Percentiles rank a stretch among this genome's conserved stretches.
These are phyloP conservation scores for Fallopia convolvulus DNA, from an alignment of 148 eudicot species.

Conservation along the genomic window DNA sequence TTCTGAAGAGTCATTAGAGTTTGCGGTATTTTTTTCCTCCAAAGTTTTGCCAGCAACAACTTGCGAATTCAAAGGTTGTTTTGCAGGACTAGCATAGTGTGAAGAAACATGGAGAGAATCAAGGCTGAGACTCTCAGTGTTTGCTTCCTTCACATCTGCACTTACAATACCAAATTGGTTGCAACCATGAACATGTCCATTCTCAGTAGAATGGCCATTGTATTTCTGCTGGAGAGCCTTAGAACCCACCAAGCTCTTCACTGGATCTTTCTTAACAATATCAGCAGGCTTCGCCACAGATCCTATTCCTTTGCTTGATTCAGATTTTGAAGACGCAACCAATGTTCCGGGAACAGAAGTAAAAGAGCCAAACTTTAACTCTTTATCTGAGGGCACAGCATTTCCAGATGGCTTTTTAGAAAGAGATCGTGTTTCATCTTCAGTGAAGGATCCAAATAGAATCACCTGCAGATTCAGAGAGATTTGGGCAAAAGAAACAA, in stretches of 20 bases:
- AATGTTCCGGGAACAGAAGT: constrained; percentile 31
- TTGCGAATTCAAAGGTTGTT: constrained; percentile 14
- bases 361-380: constrained; percentile 36
- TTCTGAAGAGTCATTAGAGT: constrained; percentile 20
- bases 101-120: constrained; percentile 25
- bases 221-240: constrained; percentile 19
- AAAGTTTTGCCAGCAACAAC: constrained; percentile 16
- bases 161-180: constrained; percentile 12
- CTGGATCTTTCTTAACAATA: constrained; percentile 20
- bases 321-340: constrained; percentile 29
- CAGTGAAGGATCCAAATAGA: constrained; percentile 73
- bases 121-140: constrained; percentile 22
- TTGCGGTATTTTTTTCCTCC: constrained; percentile 25
- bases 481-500: background rate
- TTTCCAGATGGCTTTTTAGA: constrained; percentile 23
- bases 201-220: constrained; percentile 30
- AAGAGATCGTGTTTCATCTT: constrained; percentile 45
- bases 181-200: constrained; percentile 28
- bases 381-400: constrained; percentile 25
- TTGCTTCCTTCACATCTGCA: constrained; percentile 33
- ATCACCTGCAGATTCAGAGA: constrained; percentile 37
- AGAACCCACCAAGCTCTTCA: constrained; percentile 8
- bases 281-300: constrained; percentile 24
- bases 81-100: constrained; percentile 14
- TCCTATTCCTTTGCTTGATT: constrained; percentile 19